Percentiles rank a stretch among this genome's conserved stretches.
phyloP scores from a whole-genome alignment of 768 basidiomycete genomes.

The Panaeolus papilionaceus region DNA sequence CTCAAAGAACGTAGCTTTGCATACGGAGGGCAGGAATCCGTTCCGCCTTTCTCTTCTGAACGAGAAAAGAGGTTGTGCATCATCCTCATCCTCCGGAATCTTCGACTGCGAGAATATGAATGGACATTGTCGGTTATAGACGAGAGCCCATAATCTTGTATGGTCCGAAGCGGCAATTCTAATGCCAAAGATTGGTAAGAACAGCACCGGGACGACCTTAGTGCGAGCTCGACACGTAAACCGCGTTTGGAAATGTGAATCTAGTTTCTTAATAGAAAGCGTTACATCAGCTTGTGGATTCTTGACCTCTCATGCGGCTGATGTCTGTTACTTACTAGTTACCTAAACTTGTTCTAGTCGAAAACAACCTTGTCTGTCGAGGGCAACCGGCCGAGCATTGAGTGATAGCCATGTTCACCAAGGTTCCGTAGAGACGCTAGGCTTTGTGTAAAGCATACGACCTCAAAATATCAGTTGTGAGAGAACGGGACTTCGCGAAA shows the following conservation, averaged over 20 bases:
- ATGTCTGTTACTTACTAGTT: slow-evolving; percentile 11
- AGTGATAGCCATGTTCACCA: slow-evolving; percentile 4
- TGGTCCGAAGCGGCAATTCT: slow-evolving; percentile 24
- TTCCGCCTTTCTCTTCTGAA: slow-evolving; percentile 30
- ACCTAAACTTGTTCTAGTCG: slow-evolving; percentile 6
- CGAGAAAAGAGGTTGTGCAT: slow-evolving; percentile 29
- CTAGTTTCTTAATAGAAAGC: slow-evolving; percentile 30
- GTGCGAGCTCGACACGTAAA: slow-evolving; percentile 33
- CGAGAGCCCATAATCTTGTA: slow-evolving; percentile 22
- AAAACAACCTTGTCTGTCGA: background rate
- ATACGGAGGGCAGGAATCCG: slow-evolving; percentile 30
- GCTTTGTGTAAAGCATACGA: background rate
- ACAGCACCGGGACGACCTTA: slow-evolving; percentile 26
- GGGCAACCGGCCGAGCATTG: slow-evolving; percentile 1
- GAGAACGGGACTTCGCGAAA: background rate
- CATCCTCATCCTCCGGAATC: slow-evolving; percentile 30
- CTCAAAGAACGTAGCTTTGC: slow-evolving; percentile 32
- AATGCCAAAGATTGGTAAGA: slow-evolving; percentile 21
- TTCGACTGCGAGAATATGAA: slow-evolving; percentile 26
- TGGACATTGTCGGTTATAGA: slow-evolving; percentile 33
- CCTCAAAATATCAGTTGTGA: background rate
- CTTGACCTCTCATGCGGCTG: slow-evolving; percentile 20
- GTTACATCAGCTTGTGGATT: slow-evolving; percentile 19
- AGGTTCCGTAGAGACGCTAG: background rate
- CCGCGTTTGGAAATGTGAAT: slow-evolving; percentile 20